Evolutionary conservation across 169 alveolate genomes (phyloP).

Genomic region (Amoebophrya sp.): DNA sequence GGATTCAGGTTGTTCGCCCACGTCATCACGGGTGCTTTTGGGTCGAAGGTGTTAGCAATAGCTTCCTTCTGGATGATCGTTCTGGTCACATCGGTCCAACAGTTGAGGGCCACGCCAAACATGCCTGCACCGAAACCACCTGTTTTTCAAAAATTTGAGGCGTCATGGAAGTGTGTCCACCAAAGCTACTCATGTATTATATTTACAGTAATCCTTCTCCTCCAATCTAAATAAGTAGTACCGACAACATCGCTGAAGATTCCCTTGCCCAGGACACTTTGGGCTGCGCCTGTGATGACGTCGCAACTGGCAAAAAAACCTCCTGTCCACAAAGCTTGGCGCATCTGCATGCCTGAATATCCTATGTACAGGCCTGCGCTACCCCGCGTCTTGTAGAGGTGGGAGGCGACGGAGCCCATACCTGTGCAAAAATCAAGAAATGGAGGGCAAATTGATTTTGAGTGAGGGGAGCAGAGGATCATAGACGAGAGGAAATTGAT

Average conservation of each 20-base stretch:
- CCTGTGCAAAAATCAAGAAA: neutral
- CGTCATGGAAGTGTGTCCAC: too few relatives aligned
- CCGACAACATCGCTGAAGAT: neutral
- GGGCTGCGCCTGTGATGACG: constrained; percentile 13
- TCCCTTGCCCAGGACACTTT: neutral
- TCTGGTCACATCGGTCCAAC: constrained; percentile 42
- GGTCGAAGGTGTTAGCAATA: constrained; percentile 39
- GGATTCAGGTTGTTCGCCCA: neutral
- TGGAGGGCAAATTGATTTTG: too few relatives aligned
- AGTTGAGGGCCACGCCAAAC: constrained; percentile 37
- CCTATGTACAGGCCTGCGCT: constrained; percentile 32
- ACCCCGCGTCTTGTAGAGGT: constrained; percentile 27
- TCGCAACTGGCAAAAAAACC: constrained; percentile 21
- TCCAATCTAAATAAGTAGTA: too few relatives aligned
- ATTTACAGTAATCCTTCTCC: too few relatives aligned
- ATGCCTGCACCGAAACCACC: constrained; percentile 41
- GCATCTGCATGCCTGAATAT: constrained; percentile 32
- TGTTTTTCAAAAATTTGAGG: too few relatives aligned
- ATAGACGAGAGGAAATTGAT: too few relatives aligned
- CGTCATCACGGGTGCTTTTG: neutral
- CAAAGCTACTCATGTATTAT: too few relatives aligned
- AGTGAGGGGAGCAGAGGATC: too few relatives aligned
- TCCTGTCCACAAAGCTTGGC: constrained; percentile 31
- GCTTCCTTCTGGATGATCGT: constrained; percentile 39
- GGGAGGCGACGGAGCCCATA: neutral